Conservation (phyloP, 208 protist genomes). For the Leishmania lainsoni region DNA sequence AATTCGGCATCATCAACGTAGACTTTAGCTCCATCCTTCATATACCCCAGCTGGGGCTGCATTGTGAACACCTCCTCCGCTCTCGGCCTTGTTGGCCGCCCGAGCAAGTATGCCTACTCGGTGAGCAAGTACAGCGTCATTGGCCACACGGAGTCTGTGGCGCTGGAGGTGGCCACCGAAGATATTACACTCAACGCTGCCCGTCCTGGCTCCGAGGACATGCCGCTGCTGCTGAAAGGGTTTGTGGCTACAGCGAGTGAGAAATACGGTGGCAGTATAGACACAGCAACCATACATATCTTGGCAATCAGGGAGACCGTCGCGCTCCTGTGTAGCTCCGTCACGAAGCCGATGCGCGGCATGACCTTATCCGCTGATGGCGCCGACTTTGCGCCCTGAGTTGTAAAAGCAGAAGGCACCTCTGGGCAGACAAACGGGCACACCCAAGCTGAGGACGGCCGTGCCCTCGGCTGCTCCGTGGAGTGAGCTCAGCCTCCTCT, state of each 20-base stretch:
- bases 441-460: too few relatives aligned
- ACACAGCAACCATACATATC: conserved; percentile 23
- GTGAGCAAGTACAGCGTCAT: too few relatives aligned
- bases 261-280: conserved; percentile 30
- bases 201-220: conserved; percentile 48
- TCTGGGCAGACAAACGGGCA: too few relatives aligned
- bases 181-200: conserved; percentile 55
- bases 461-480: conserved; percentile 13
- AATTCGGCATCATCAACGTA: conserved; percentile 48
- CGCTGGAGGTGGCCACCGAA: conserved; percentile 39
- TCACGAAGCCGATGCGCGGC: conserved; percentile 33
- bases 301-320: conserved; percentile 44
- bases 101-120: background rate
- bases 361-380: conserved; percentile 41
- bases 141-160: conserved; percentile 43
- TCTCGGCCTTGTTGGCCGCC: conserved; percentile 42
- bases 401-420: too few relatives aligned
- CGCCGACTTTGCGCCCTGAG: conserved; percentile 8
- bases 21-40: conserved; percentile 51
- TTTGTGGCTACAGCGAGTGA: conserved; percentile 14
- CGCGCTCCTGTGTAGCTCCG: conserved; percentile 43
- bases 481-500: too few relatives aligned
- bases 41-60: conserved; percentile 27
- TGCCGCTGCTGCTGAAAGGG: too few relatives aligned
- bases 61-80: conserved; percentile 60